phyloP scores from a whole-genome alignment of 2,329 filamentous ascomycete genomes.

The Stagonosporopsis tanaceti region DNA sequence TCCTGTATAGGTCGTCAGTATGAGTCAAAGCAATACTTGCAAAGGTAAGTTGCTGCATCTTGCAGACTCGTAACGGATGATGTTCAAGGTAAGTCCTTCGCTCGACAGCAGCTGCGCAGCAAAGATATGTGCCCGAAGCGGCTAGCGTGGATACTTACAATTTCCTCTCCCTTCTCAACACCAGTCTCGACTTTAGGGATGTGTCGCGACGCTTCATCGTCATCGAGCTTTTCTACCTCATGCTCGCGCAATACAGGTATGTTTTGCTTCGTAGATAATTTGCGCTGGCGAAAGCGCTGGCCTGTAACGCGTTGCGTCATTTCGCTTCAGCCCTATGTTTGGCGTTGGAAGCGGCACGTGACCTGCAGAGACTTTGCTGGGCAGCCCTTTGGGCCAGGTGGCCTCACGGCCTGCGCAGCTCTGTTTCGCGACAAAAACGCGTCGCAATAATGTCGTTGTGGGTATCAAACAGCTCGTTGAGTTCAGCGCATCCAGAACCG shows the following conservation, averaged over 20 bases:
- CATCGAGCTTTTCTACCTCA: conserved; percentile 85
- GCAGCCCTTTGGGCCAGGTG: conserved; percentile 31
- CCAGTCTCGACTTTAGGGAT: conserved; percentile 90
- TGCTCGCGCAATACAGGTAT: conserved; percentile 88
- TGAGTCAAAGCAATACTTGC: neutral
- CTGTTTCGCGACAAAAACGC: conserved; percentile 36
- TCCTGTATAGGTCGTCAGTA: conserved; percentile 66
- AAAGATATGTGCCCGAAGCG: conserved; percentile 35
- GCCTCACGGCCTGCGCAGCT: conserved; percentile 31
- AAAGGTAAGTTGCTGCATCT: conserved; percentile 22
- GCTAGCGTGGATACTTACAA: conserved; percentile 71
- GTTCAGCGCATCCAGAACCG: conserved; percentile 29
- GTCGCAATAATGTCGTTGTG: conserved; percentile 40
- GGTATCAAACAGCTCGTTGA: conserved; percentile 40
- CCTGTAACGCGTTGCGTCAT: conserved; percentile 50
- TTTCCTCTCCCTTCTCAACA: conserved; percentile 96
- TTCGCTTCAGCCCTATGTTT: conserved; percentile 26
- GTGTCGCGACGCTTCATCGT: conserved; percentile 83
- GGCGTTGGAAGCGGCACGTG: conserved; percentile 33
- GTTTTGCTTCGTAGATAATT: conserved; percentile 89
- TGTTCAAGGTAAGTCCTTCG: conserved; percentile 1
- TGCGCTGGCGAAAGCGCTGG: conserved; percentile 81
- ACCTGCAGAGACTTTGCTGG: conserved; percentile 35
- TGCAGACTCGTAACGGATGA: neutral
- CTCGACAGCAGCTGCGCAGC: conserved; percentile 10